A percentile compares a stretch with the other conserved stretches of the same genome.
These are phyloP conservation scores for Canavalia ensiformis DNA, from an alignment of 306 rosid species.

Conservation along the genomic window DNA sequence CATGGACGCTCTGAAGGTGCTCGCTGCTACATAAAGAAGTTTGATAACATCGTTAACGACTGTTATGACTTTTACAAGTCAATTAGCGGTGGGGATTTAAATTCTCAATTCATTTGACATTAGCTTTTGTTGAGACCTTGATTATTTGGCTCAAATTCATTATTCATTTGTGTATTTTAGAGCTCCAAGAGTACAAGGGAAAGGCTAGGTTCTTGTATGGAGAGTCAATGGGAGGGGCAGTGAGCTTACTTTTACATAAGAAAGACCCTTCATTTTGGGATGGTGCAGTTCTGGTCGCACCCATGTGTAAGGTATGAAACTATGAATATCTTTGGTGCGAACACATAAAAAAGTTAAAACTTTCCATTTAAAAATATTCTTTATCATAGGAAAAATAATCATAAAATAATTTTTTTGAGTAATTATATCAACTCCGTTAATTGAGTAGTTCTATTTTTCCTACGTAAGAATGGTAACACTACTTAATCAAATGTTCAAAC, in stretches of 20 bases:
- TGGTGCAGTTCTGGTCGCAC: constrained; percentile 93
- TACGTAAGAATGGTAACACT: not conserved
- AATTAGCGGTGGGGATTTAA: constrained; percentile 58
- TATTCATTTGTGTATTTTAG: constrained; percentile 50
- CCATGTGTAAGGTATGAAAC: constrained; percentile 88
- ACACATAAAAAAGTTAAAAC: not conserved
- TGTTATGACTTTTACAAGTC: constrained; percentile 77
- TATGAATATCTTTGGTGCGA: not conserved
- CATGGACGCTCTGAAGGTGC: constrained; percentile 89
- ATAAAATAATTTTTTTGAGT: not conserved
- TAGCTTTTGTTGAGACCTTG: not conserved
- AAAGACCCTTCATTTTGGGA: constrained; percentile 83
- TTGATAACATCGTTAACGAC: constrained; percentile 73
- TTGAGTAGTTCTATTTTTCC: not conserved
- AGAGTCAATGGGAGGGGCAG: constrained; percentile 99
- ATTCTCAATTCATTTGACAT: not conserved
- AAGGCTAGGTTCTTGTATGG: constrained; percentile 90
- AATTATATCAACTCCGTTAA: not conserved
- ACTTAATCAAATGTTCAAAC: constrained; percentile 32
- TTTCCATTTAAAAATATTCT: not conserved
- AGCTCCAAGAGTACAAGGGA: constrained; percentile 61
- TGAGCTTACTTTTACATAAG: constrained; percentile 78
- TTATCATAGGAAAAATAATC: not conserved
- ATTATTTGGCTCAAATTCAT: not conserved
- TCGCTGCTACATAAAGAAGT: constrained; percentile 88